Percentiles rank a stretch among this genome's conserved stretches.
Evolutionary conservation across 306 rosid species (phyloP).

Genomic region (Prinsepia uniflora): DNA sequence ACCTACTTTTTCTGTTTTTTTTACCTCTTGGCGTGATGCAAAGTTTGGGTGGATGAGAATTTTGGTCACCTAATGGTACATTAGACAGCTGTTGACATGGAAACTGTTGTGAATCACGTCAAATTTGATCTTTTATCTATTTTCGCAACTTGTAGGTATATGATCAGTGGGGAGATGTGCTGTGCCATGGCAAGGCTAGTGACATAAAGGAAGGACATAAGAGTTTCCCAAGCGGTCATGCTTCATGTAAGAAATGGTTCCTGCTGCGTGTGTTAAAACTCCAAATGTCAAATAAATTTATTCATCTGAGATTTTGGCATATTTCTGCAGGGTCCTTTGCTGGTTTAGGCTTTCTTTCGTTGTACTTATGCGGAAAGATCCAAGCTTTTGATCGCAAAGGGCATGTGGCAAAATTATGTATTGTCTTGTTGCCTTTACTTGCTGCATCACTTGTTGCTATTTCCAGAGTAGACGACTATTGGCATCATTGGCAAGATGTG

Average conservation of each 20-base stretch:
- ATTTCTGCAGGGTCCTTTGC: slow-evolving; percentile 76
- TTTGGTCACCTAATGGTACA: neutral
- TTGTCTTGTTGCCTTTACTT: slow-evolving; percentile 71
- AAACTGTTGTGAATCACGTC: neutral
- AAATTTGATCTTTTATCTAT: neutral
- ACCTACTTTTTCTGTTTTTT: neutral
- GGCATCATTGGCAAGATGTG: slow-evolving; percentile 99
- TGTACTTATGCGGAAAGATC: slow-evolving; percentile 79
- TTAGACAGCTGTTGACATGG: neutral
- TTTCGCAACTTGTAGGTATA: slow-evolving; percentile 39
- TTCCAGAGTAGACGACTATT: slow-evolving; percentile 83
- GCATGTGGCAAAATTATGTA: slow-evolving; percentile 77
- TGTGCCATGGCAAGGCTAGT: slow-evolving; percentile 68
- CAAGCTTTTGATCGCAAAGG: slow-evolving; percentile 74
- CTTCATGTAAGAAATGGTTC: slow-evolving; percentile 64
- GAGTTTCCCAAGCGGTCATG: slow-evolving; percentile 95
- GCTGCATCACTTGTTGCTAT: slow-evolving; percentile 68
- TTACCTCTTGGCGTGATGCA: too few species aligned
- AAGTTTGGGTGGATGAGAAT: neutral
- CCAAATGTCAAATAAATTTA: neutral
- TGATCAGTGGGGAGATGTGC: slow-evolving; percentile 58
- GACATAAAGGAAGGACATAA: slow-evolving; percentile 90
- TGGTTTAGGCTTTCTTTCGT: slow-evolving; percentile 74
- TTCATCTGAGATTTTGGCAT: neutral
- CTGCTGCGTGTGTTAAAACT: neutral